Evolutionary conservation across 805 yeast genomes (phyloP), one percentile per base, ranked within the genome.

Genomic region (Candida yuanshanica): DNA sequence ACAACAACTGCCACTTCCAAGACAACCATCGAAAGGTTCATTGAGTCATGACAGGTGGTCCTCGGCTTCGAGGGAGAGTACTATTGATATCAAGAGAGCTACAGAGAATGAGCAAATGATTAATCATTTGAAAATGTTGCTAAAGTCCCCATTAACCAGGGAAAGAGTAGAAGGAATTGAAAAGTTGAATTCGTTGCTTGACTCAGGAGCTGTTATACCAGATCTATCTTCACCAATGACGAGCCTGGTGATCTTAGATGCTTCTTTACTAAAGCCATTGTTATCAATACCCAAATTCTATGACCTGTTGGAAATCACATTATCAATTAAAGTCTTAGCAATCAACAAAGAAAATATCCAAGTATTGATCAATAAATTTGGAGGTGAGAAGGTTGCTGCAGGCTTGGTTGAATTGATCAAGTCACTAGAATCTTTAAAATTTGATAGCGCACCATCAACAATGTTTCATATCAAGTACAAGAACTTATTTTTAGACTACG

Each of bases 281-380:
- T 39, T 66, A 32, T 25, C 49, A 0, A 38, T 53, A 4, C 43
- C 58, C 5, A 25, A 25, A 3, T 66, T 66, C 46, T 56, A 52
- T 33, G 51, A 49, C 11, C 37, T 56, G 8, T 27, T 64, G 10
- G 64, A 65, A 2, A 26, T 58, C 5, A 41, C 44, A 2, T 44
- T 54, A 20, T 40, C 58, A 1, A 42, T 68, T 26, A 65, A 65
- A 42, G 45, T 59, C 7, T 54, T 57, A 21, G 59, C 69, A 0
- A 54, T 65, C 2, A 62, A 53, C 43, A 56, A 59, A 38, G 43
- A 44, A 7, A 55, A 49, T 11, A 17, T 52, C 4, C 45, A 39
- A 3, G 43, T 50, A 9, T 23, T 64, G 5, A 17, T 50, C 1
- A 26, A 38, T 1, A 50, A 43, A 18, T 47, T 49, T 25, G 45